These are phyloP conservation scores for Podospora pseudoanserina DNA, from an alignment of 495 filamentous ascomycete genomes.

Conservation along the genomic window DNA sequence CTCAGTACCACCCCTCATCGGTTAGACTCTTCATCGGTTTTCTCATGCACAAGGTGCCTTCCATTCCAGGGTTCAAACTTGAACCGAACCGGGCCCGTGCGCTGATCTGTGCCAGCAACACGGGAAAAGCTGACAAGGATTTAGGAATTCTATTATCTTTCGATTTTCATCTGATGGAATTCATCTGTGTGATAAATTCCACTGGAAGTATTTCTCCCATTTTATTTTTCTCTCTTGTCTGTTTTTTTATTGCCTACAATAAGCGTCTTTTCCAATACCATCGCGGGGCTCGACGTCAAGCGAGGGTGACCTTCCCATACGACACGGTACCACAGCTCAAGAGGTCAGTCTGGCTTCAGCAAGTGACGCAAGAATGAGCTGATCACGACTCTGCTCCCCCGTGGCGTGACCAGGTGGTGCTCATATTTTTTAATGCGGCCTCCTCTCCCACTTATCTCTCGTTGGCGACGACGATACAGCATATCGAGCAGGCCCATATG, in stretches of 20 bases:
- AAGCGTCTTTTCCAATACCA: neutral
- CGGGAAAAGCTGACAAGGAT: neutral
- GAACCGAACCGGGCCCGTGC: neutral
- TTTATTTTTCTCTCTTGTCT: neutral
- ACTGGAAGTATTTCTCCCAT: neutral
- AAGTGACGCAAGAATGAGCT: constrained; percentile 10
- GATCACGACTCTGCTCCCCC: neutral
- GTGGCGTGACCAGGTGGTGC: neutral
- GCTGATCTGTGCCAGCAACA: neutral
- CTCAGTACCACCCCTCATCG: neutral
- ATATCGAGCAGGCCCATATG: neutral
- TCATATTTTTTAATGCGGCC: neutral
- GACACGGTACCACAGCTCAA: neutral
- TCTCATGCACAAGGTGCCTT: neutral
- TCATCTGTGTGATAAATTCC: neutral
- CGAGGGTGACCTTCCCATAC: neutral
- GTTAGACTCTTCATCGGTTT: constrained; percentile 6
- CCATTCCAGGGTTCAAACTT: constrained; percentile 1
- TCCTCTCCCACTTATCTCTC: neutral
- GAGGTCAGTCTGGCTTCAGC: neutral
- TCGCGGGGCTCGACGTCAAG: neutral
- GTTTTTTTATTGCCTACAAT: neutral
- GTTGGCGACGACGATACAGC: neutral
- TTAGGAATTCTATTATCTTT: neutral
- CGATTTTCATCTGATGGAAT: neutral